Conservation (phyloP, 1,139 yeast species). For the Geotrichum armillariae region DNA sequence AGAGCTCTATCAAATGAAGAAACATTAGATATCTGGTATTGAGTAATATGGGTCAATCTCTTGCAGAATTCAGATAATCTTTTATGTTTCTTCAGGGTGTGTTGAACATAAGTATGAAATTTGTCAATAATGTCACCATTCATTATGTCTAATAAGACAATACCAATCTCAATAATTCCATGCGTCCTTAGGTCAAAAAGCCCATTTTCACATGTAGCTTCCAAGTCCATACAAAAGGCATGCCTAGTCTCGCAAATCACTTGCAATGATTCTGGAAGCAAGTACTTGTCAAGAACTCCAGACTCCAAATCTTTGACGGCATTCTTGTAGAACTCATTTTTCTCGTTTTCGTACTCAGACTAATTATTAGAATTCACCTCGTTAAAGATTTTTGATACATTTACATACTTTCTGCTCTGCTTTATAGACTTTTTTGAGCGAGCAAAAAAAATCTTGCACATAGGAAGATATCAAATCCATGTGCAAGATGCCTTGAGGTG, state of each 20-base stretch:
- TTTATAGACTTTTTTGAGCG: too few relatives aligned
- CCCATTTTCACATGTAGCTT: constrained; percentile 28
- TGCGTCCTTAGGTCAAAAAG: constrained; percentile 22
- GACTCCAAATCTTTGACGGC: background rate
- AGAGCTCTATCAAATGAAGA: constrained; percentile 26
- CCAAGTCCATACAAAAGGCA: constrained; percentile 30
- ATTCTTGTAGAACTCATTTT: background rate
- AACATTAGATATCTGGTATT: constrained; percentile 24
- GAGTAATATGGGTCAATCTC: constrained; percentile 26
- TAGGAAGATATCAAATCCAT: too few relatives aligned
- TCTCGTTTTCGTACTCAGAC: background rate
- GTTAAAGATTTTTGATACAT: too few relatives aligned
- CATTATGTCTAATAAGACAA: constrained; percentile 26
- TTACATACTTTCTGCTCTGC: too few relatives aligned
- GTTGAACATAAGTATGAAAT: constrained; percentile 21
- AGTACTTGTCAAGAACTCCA: background rate
- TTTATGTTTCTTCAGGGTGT: constrained; percentile 22
- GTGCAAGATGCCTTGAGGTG: too few relatives aligned
- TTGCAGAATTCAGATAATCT: constrained; percentile 23
- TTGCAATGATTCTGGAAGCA: constrained; percentile 8
- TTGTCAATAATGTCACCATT: constrained; percentile 20
- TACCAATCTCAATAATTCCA: constrained; percentile 31
- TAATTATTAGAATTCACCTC: too few relatives aligned
- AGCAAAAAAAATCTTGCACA: too few relatives aligned
- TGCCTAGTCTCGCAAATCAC: constrained; percentile 22